phyloP scores from a whole-genome alignment of 306 rosid genomes.

The Argentina anserina region DNA sequence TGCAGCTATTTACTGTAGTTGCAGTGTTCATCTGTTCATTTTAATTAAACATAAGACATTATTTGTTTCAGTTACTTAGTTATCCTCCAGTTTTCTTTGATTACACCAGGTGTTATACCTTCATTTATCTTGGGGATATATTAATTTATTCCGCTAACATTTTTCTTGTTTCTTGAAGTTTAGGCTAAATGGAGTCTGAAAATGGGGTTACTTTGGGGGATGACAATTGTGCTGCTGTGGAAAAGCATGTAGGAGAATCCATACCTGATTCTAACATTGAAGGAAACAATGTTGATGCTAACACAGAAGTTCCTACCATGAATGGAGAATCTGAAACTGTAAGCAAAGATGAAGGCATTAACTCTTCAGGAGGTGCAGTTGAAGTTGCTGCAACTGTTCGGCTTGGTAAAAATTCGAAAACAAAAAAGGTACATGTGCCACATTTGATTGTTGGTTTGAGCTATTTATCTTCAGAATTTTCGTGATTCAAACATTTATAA shows the following conservation, averaged over 20 bases:
- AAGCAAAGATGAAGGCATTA: slow-evolving; percentile 34
- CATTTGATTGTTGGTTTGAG: slow-evolving; percentile 6
- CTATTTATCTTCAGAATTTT: slow-evolving; percentile 8
- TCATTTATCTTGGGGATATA: no score
- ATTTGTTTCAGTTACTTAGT: background rate
- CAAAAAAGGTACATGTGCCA: slow-evolving; percentile 46
- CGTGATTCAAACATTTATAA: background rate
- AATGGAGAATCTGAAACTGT: slow-evolving; percentile 42
- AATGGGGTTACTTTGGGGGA: slow-evolving; percentile 63
- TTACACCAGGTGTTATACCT: background rate
- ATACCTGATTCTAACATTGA: slow-evolving; percentile 27
- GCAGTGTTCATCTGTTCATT: background rate
- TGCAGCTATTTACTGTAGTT: slow-evolving; percentile 4
- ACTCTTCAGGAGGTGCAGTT: slow-evolving; percentile 36
- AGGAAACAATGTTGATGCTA: slow-evolving; percentile 30
- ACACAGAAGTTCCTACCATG: slow-evolving; percentile 34
- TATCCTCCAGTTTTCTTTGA: background rate
- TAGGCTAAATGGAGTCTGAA: slow-evolving; percentile 62
- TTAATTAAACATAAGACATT: background rate
- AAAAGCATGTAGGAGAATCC: slow-evolving; percentile 34
- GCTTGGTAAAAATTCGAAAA: slow-evolving; percentile 46
- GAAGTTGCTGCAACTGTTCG: slow-evolving; percentile 43
- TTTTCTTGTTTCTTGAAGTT: slow-evolving; percentile 12
- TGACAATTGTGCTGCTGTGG: slow-evolving; percentile 56
- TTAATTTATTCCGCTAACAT: background rate